Percentiles rank a stretch among this genome's conserved stretches.
phyloP scores from a whole-genome alignment of 2,329 filamentous ascomycete genomes.

The Aspergillus alliaceus region DNA sequence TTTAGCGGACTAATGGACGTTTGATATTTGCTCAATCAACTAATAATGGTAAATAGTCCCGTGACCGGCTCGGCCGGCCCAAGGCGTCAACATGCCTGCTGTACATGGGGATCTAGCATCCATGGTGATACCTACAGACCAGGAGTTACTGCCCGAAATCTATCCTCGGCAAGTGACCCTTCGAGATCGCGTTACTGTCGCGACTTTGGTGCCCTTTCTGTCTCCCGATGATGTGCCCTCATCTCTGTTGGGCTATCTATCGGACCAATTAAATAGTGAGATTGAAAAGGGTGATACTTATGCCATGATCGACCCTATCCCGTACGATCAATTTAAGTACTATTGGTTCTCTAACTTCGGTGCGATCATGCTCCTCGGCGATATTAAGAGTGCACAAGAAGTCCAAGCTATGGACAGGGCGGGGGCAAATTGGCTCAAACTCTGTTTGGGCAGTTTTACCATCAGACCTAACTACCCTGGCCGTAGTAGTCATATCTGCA shows the following conservation, averaged over 20 bases:
- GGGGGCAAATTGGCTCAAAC: slow-evolving; percentile 72
- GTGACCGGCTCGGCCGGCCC: slow-evolving; percentile 29
- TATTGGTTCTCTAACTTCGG: slow-evolving; percentile 94
- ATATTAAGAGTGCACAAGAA: slow-evolving; percentile 64
- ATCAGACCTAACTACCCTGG: slow-evolving; percentile 94
- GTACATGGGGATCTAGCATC: slow-evolving; percentile 36
- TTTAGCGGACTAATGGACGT: not conserved
- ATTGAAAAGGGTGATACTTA: slow-evolving; percentile 92
- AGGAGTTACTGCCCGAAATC: slow-evolving; percentile 66
- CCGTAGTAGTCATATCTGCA: slow-evolving; percentile 83
- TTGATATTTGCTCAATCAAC: slow-evolving; percentile 15
- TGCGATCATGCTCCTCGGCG: slow-evolving; percentile 81
- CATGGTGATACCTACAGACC: slow-evolving; percentile 30
- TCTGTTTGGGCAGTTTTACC: slow-evolving; percentile 87
- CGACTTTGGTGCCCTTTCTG: slow-evolving; percentile 79
- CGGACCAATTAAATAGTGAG: slow-evolving; percentile 82
- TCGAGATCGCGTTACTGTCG: slow-evolving; percentile 78
- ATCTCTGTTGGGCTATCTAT: slow-evolving; percentile 73
- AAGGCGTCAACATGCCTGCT: slow-evolving; percentile 36
- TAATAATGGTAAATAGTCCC: slow-evolving; percentile 37
- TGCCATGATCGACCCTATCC: slow-evolving; percentile 77
- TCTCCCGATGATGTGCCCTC: slow-evolving; percentile 74
- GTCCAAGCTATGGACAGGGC: slow-evolving; percentile 48
- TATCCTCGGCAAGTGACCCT: slow-evolving; percentile 75
- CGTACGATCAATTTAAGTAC: slow-evolving; percentile 70